Base-by-base conservation (phyloP, 1,139 yeast genomes). In the Barnettozyma hawaiiensis region DNA sequence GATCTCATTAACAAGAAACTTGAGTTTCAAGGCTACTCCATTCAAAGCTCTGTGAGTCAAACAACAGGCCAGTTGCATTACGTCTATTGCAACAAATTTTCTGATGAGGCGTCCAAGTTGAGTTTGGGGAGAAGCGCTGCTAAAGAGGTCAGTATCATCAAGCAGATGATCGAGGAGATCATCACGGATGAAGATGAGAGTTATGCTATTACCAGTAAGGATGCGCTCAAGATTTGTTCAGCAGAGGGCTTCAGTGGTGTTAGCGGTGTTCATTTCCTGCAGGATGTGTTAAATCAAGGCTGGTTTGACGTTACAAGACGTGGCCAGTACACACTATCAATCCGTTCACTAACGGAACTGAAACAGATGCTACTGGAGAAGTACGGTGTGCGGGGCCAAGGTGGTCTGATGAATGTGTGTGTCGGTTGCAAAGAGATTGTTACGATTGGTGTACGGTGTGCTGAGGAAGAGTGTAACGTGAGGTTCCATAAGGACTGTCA, bases 381-480 rank as follows among this genome's bases (percentile, higher is more conserved):
- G 22, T 73, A 65, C 49, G 80, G 75, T 3, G 55, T 61, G 0
- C 57, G 57, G 2, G 60, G 56, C 5, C 59, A 60, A 5, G 61
- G 62, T 26, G 81, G 78, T 2, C 64, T 69, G 21, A 55, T 80
- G 1, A 58, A 67, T 7, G 29, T 55, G 10, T 82, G 90, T 53
- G 50, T 53, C 22, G 78, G 75, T 16, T 82, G 89, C 58, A 61
- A 65, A n/a, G 76, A 72, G 28, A 61, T 80, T 12, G 75, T 78
- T 7, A 80, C 85, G 0, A 48, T 70, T 39, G 89, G 89, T 0
- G 52, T 62, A 5, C 64, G 64, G 31, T 70, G 76, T 51, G 47
- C 57, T 0, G 63, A 62, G 18, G 45, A 44, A 2, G 56, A 52
- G 1, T 70, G 79, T 48, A 53, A 59, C 21, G 54, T 61, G 4